Percentiles rank a stretch among this genome's conserved stretches.
These are phyloP conservation scores for Eucalyptus guilfoylei DNA, from an alignment of 345 rosid genomes.

Conservation along the genomic window DNA sequence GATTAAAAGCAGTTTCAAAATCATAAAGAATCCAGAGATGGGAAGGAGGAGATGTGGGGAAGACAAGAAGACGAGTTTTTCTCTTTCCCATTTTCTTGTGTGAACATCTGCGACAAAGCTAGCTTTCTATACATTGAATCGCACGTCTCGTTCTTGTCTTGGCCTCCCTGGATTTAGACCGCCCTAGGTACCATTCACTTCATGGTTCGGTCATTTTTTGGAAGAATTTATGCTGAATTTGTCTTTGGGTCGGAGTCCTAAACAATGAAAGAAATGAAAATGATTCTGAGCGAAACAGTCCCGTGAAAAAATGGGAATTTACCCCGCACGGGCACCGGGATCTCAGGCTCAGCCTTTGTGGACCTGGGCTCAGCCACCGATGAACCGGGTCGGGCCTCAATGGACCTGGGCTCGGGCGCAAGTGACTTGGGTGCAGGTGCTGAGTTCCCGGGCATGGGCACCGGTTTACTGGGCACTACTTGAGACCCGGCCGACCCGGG, in stretches of 20 bases:
- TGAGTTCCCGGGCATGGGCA: neutral
- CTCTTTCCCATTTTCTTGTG: neutral
- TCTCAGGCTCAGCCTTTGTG: neutral
- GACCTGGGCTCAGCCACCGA: neutral
- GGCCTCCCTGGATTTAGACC: neutral
- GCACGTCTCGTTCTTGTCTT: neutral
- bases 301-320: neutral
- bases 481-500: neutral
- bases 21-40: neutral
- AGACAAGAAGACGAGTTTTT: neutral
- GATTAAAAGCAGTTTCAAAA: neutral
- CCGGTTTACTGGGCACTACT: neutral
- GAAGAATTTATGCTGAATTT: neutral
- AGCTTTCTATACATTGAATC: neutral
- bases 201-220: neutral
- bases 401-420: neutral
- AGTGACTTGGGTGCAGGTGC: neutral
- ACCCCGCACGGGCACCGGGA: neutral
- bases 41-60: neutral
- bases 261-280: neutral
- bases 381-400: neutral
- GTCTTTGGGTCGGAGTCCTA: neutral
- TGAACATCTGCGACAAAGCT: neutral
- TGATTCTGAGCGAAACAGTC: neutral
- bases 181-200: neutral